Conservation (phyloP, 163 green algal genomes). For the Prototheca wickerhamii region DNA sequence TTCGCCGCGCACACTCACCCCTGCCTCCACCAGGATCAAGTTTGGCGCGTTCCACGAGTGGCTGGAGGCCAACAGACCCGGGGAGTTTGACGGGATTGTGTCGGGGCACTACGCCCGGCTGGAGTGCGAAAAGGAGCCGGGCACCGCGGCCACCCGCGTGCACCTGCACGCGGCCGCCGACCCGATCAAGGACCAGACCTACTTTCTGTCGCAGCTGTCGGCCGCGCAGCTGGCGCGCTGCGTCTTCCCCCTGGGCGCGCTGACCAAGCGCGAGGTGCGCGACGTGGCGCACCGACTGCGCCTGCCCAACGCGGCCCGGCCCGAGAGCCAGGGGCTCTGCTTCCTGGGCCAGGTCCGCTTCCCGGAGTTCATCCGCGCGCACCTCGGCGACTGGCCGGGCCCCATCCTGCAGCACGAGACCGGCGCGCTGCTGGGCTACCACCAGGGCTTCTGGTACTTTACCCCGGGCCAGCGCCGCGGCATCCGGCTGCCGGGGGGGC, state of each 20-base stretch:
- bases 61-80: constrained; percentile 25
- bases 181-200: constrained; percentile 96
- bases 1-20: too few relatives aligned
- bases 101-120: constrained; percentile 93
- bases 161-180: constrained; percentile 67
- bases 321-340: constrained; percentile 97
- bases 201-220: constrained; percentile 88
- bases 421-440: constrained; percentile 46
- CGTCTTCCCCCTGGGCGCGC: constrained; percentile 85
- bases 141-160: constrained; percentile 6
- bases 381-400: constrained; percentile 83
- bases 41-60: constrained; percentile 89
- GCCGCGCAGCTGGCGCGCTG: constrained; percentile 63
- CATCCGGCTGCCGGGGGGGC: constrained; percentile 74
- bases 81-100: constrained; percentile 78
- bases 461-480: constrained; percentile 92
- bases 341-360: constrained; percentile 93
- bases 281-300: constrained; percentile 52
- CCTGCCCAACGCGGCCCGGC: constrained; percentile 79
- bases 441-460: constrained; percentile 93
- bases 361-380: constrained; percentile 58
- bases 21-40: constrained; percentile 79
- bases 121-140: not conserved
- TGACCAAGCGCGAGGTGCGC: constrained; percentile 84
- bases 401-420: constrained; percentile 80